Evolutionary conservation across 2,329 filamentous ascomycete species (phyloP).

Genomic region (Exophiala mesophila): DNA sequence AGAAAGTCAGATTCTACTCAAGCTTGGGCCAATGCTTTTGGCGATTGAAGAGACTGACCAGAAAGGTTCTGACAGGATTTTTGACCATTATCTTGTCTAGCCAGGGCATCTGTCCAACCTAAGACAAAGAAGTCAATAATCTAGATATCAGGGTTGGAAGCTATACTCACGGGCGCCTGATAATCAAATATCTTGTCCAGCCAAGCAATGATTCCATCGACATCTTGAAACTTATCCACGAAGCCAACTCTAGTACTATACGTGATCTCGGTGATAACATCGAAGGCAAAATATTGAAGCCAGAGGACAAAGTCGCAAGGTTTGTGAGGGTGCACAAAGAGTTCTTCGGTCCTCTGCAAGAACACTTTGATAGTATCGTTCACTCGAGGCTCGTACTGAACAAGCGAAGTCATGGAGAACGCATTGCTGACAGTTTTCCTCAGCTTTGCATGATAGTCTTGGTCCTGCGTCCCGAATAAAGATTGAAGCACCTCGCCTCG

Average conservation of each 20-base stretch:
- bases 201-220: constrained; percentile 36
- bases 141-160: no score
- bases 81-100: constrained; percentile 25
- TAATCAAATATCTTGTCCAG: constrained; percentile 52
- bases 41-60: constrained; percentile 70
- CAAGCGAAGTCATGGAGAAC: constrained; percentile 42
- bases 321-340: constrained; percentile 41
- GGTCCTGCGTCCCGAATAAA: constrained; percentile 71
- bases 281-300: constrained; percentile 39
- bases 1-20: no score
- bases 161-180: constrained; percentile 62
- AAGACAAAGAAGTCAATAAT: no score
- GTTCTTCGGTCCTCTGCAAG: constrained; percentile 55
- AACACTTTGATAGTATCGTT: constrained; percentile 70
- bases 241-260: constrained; percentile 36
- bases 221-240: constrained; percentile 30
- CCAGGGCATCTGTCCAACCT: constrained; percentile 27
- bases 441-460: constrained; percentile 67
- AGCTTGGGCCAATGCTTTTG: no score
- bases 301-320: constrained; percentile 36
- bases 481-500: constrained; percentile 65
- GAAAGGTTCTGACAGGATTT: constrained; percentile 44
- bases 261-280: constrained; percentile 34
- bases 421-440: constrained; percentile 69
- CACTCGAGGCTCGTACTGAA: constrained; percentile 62